Base-by-base conservation (phyloP, 176 grass and related monocot genomes). In the Zoysia japonica region DNA sequence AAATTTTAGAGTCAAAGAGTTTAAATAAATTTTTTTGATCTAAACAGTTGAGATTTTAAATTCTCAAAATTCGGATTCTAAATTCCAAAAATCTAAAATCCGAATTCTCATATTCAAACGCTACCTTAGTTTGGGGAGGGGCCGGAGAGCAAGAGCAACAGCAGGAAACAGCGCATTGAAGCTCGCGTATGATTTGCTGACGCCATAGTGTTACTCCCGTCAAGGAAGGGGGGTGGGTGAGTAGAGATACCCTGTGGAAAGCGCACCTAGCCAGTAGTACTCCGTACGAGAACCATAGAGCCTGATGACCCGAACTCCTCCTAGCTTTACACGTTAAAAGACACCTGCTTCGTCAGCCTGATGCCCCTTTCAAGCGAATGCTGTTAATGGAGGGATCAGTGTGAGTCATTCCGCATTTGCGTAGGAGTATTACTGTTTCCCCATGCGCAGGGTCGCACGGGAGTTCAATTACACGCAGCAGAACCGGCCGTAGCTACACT, bases 121-220 rank as follows among this genome's bases (percentile, higher is more conserved):
- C 28, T 28, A 28, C 28, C 28, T 28, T 28, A 28, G 28, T 28
- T 28, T 28, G 28, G 28, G 28, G 28, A 28, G 28, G 28, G 28
- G 28, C 28, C 28, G 28, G 28, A 28, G 28, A 28, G 28, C 28
- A 54, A 61, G 55, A 55, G 46, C n/a, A 41, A 66, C 73, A 12
- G 10, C 49, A 65, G 8, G 10, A 11, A 38, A 9, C 60, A 12
- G 46, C 38, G 69, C 81, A 80, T 84, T 65, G 65, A 75, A 84
- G 77, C 9, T 17, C 64, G 77, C 77, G 55, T 35, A 87, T 67
- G 77, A 85, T 85, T 88, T 65, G 71, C 40, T 70, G 71, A 71
- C 45, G 48, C 41, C 64, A 19, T 62, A 6, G 8, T 43, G 72
- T 17, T 60, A 38, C 52, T 74, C 40, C 41, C 72, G 72, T 49